Evolutionary conservation across 768 basidiomycete species (phyloP), one percentile per base, ranked within the genome.

Genomic region (Xerocomellus amylosporus): DNA sequence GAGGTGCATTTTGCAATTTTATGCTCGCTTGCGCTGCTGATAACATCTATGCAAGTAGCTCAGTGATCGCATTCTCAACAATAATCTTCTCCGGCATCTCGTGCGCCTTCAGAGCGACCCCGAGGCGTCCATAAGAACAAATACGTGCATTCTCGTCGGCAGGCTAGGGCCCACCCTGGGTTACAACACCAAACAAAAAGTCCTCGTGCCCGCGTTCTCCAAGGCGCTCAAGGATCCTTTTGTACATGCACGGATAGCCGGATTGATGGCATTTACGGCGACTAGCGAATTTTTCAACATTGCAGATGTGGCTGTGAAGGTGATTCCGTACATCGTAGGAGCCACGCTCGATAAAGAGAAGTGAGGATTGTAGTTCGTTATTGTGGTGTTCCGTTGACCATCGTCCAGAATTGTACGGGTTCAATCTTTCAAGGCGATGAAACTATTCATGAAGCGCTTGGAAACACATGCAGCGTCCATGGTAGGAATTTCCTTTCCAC

Each of bases 121-220:
- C 1, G 97, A 99, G 72, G 83, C 95, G 4, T 95, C 94, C 6
- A 98, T 98, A 62, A 83, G 97, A 43, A 98, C 97, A 15, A 98
- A 98, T 64, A 97, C 97, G 0, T 96, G 93, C 64, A 98, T 99
- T 60, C 82, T 98, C 4, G 84, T 99, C 53, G 96, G 95, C 17
- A 83, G 96, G 8, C 78, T 99, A 6, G 94, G 90, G 0, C 91
- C 92, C 0, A 80, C 83, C 2, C 74, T 99, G 1, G 90, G 90
- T 1, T 83, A 88, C 53, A 87, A 93, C 63, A 97, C 96, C 4
- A 93, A 94, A 68, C 84, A 87, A 61, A 98, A 98, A 65, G 93
- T 99, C 19, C 83, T 99, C 7, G 91, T 98, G 2, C 93, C 95
- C 4, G 97, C 97, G 5, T 98, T 98, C 70, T 81, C 88, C 4